Base-by-base conservation (phyloP, 2,329 filamentous ascomycete genomes). In the Diaporthe eres region DNA sequence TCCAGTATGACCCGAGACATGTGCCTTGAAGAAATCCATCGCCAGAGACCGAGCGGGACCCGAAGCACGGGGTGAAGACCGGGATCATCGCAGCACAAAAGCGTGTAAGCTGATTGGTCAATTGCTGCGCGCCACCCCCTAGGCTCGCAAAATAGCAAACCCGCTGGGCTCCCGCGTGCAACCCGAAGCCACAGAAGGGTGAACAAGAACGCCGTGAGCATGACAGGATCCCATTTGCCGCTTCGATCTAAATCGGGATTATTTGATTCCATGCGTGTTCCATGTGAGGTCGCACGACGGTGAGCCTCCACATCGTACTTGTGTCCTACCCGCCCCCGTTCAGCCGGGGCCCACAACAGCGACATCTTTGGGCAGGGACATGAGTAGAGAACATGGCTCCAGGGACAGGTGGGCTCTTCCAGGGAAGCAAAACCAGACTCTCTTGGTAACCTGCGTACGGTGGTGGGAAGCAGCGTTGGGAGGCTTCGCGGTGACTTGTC, bases 91-190 rank as follows among this genome's bases (percentile, higher is more conserved):
- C 63, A 2, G 28, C 67, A 57, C 31, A 44, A 60, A 73, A 65
- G 57, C 31, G 34, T 73, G 71, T 73, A 65, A 65, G 63, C 63
- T 73, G 71, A 42, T 39, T 60, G 63, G 53, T 25, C 39, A 57
- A n/a, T 47, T 10, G 17, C 22, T 6, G n/a, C 25, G 34, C 22
- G 13, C 17, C 37, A 13, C 28, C 19, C n/a, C 47, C n/a, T 13
- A 4, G 4, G 8, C 17, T 28, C 42, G 22, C 17, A 22, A 37
- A 12, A 44, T 28, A 31, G 31, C 68, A 72, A 22, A 25, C 70
- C 53, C 34, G 39, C 47, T 17, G 28, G 13, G 28, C 34, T 55
- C 12, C 12, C 6, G 7, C 19, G 31, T 68, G 34, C 65, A 60
- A 44, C 42, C 53, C 51, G 55, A 72, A 63, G 42, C 51, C 51